phyloP scores from a whole-genome alignment of 345 rosid species.

The Balakata baccata region DNA sequence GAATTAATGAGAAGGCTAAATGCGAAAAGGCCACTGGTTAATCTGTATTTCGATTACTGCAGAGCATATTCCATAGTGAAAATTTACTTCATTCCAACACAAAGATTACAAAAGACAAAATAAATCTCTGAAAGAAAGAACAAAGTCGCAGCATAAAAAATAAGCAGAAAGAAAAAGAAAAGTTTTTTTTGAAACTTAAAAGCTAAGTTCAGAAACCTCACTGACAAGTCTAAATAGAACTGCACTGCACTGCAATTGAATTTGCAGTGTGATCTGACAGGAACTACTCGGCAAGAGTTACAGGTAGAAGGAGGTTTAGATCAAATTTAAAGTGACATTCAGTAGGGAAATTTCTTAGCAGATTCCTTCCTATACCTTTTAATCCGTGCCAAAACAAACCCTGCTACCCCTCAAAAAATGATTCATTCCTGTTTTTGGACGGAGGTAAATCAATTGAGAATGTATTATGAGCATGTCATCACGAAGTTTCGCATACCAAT shows the following conservation, averaged over 20 bases:
- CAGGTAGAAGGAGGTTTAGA: background rate
- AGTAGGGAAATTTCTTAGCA: slow-evolving; percentile 16
- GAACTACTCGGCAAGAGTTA: background rate
- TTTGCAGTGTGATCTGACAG: background rate
- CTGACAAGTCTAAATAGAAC: background rate
- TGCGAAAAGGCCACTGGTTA: background rate
- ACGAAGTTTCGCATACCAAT: slow-evolving; percentile 16
- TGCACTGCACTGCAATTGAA: background rate
- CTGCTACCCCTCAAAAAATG: background rate
- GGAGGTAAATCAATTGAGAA: background rate
- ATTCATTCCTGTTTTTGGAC: background rate
- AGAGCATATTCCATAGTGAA: background rate
- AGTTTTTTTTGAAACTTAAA: background rate
- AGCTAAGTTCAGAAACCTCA: slow-evolving; percentile 3
- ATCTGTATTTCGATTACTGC: background rate
- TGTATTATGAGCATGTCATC: background rate
- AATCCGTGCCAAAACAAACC: background rate
- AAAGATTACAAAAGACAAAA: background rate
- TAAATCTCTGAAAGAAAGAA: background rate
- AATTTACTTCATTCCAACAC: background rate
- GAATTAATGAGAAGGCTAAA: background rate
- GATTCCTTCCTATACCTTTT: slow-evolving; percentile 2
- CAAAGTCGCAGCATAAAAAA: background rate
- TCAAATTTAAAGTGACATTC: slow-evolving; percentile 16
- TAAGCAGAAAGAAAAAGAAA: background rate